These are phyloP conservation scores for Dicorynia guianensis DNA, from an alignment of 306 rosid genomes.

Conservation along the genomic window DNA sequence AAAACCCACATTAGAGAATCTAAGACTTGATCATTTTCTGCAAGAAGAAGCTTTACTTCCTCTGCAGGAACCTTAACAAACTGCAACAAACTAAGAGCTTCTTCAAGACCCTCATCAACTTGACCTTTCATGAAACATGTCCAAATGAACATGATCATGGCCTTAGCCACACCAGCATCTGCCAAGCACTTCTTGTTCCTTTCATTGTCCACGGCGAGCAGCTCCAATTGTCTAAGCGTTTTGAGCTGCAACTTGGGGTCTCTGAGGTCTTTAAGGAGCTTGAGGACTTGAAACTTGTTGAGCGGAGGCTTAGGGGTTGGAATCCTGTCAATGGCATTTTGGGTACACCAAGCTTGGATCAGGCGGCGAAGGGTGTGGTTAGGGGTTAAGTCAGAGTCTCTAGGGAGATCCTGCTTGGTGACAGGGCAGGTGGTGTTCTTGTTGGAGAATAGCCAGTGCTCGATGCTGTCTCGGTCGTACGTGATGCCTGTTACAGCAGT, in stretches of 20 bases:
- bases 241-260: slow-evolving; percentile 43
- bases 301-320: slow-evolving; percentile 72
- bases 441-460: slow-evolving; percentile 64
- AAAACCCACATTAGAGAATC: slow-evolving; percentile 60
- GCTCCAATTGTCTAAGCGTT: slow-evolving; percentile 46
- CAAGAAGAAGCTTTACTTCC: slow-evolving; percentile 28
- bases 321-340: slow-evolving; percentile 58
- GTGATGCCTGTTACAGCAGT: slow-evolving; percentile 79
- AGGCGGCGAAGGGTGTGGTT: slow-evolving; percentile 76
- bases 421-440: slow-evolving; percentile 67
- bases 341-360: slow-evolving; percentile 80
- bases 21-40: slow-evolving; percentile 44
- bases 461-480: slow-evolving; percentile 76
- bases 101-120: slow-evolving; percentile 54
- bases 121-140: slow-evolving; percentile 34
- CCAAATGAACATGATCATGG: slow-evolving; percentile 51
- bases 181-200: slow-evolving; percentile 57
- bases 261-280: slow-evolving; percentile 49
- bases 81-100: slow-evolving; percentile 57
- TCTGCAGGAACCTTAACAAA: slow-evolving; percentile 46
- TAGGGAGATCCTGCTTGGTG: slow-evolving; percentile 58
- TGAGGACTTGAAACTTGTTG: slow-evolving; percentile 48
- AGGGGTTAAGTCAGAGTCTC: slow-evolving; percentile 62
- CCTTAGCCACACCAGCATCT: slow-evolving; percentile 55
- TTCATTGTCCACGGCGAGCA: slow-evolving; percentile 52